Conservation (phyloP, 192 early-diverging fungal genomes). For the Obelidium mucronatum region DNA sequence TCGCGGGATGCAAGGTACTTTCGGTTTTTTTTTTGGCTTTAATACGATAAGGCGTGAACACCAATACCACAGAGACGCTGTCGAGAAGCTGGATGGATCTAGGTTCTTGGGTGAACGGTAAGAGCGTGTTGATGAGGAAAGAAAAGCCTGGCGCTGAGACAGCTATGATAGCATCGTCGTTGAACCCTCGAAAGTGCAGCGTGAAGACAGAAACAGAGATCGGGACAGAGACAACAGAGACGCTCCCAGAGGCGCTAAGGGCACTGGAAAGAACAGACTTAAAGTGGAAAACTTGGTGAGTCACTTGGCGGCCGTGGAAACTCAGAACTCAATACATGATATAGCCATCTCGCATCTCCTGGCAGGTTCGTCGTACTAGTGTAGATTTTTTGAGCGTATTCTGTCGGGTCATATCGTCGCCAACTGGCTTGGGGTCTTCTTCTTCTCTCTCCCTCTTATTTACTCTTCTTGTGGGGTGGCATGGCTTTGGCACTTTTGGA, state of each 20-base stretch:
- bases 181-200: conserved; percentile 68
- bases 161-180: conserved; percentile 79
- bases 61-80: conserved; percentile 86
- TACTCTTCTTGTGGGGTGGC: too few relatives aligned
- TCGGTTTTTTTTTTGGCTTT: too few relatives aligned
- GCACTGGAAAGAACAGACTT: conserved; percentile 23
- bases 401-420: too few relatives aligned
- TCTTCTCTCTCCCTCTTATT: too few relatives aligned
- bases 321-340: too few relatives aligned
- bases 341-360: conserved; percentile 33
- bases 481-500: too few relatives aligned
- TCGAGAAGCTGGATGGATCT: conserved; percentile 82
- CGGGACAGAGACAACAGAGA: conserved; percentile 34
- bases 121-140: not conserved
- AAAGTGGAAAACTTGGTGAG: conserved; percentile 25
- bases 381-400: too few relatives aligned
- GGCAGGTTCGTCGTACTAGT: conserved; percentile 52
- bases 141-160: too few relatives aligned
- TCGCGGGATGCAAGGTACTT: too few relatives aligned
- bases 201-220: conserved; percentile 43
- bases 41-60: too few relatives aligned
- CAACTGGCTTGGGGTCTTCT: too few relatives aligned
- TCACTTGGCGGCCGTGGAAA: too few relatives aligned
- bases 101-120: conserved; percentile 88
- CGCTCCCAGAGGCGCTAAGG: conserved; percentile 14